Evolutionary conservation across 2,329 filamentous ascomycete species (phyloP).

Genomic region (Harringtonia aguacate): DNA sequence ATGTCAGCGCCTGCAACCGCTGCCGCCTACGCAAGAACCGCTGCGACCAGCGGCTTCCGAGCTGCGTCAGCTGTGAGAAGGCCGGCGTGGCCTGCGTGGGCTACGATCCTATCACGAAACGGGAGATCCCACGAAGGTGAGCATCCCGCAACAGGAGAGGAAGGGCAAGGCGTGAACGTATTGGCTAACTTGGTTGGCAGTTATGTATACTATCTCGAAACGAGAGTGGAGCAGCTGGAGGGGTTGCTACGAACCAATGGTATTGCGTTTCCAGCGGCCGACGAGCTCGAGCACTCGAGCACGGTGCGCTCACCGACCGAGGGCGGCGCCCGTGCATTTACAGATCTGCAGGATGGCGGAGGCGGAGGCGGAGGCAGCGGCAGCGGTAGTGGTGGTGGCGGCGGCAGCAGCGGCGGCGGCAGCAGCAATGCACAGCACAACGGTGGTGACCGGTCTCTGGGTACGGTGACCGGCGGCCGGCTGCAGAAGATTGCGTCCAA

Average conservation of each 20-base stretch:
- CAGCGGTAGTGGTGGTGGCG: not conserved
- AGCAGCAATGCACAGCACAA: not conserved
- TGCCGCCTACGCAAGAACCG: constrained; percentile 88
- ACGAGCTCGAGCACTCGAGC: constrained; percentile 49
- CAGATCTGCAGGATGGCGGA: constrained; percentile 22
- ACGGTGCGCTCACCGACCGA: constrained; percentile 7
- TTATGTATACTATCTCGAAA: constrained; percentile 93
- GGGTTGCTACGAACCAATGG: constrained; percentile 57
- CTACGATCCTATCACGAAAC: constrained; percentile 93
- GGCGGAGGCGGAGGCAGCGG: constrained; percentile 5
- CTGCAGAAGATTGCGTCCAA: constrained; percentile 58
- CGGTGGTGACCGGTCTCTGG: constrained; percentile 34
- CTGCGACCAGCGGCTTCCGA: constrained; percentile 86
- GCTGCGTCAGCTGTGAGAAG: constrained; percentile 87
- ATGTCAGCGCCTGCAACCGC: constrained; percentile 89
- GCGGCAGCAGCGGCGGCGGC: not conserved
- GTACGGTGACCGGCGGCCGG: constrained; percentile 31
- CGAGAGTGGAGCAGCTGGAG: constrained; percentile 75
- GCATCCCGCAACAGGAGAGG: constrained; percentile 18
- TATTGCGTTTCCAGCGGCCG: constrained; percentile 61
- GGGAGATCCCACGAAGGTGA: constrained; percentile 85
- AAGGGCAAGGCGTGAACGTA: not conserved
- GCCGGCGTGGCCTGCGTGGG: constrained; percentile 86
- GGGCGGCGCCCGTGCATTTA: constrained; percentile 5
- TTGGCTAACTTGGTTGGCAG: constrained; percentile 28